These are phyloP conservation scores for Microstegium vimineum DNA, from an alignment of 176 grass and related monocot genomes.

Conservation along the genomic window DNA sequence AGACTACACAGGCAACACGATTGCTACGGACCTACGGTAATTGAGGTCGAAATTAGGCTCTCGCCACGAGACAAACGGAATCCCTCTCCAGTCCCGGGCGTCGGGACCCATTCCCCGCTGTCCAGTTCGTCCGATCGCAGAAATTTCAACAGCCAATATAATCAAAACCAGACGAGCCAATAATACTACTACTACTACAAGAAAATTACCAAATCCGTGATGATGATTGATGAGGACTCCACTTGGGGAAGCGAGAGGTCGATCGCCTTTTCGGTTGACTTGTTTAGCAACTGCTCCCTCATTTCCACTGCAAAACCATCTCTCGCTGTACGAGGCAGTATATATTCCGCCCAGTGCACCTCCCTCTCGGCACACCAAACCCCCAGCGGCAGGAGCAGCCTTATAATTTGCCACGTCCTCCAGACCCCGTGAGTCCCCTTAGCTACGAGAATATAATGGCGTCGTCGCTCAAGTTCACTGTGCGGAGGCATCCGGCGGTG, in stretches of 20 bases:
- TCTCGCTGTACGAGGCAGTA: neutral
- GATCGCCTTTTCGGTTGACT: too few relatives aligned
- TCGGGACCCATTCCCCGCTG: neutral
- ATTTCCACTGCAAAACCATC: neutral
- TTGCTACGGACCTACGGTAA: too few relatives aligned
- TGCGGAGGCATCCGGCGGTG: slow-evolving; percentile 35
- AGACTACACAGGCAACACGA: too few relatives aligned
- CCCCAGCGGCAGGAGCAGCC: neutral
- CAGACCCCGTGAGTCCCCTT: neutral
- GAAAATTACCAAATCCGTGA: too few relatives aligned
- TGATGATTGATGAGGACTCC: too few relatives aligned
- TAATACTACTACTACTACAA: too few relatives aligned
- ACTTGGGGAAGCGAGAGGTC: too few relatives aligned
- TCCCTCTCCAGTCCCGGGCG: too few relatives aligned
- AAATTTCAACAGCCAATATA: neutral
- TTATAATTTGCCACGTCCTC: too few relatives aligned
- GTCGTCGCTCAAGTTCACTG: slow-evolving; percentile 47
- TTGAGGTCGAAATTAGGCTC: too few relatives aligned
- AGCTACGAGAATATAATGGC: too few relatives aligned
- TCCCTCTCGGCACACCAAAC: neutral
- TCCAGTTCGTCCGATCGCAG: neutral
- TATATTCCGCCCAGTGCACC: neutral
- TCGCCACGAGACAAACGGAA: too few relatives aligned
- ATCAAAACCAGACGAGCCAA: neutral
- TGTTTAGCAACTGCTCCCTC: slow-evolving; percentile 21